Evolutionary conservation across 495 filamentous ascomycete species (phyloP).

Genomic region (Aspergillus olivimuriae): DNA sequence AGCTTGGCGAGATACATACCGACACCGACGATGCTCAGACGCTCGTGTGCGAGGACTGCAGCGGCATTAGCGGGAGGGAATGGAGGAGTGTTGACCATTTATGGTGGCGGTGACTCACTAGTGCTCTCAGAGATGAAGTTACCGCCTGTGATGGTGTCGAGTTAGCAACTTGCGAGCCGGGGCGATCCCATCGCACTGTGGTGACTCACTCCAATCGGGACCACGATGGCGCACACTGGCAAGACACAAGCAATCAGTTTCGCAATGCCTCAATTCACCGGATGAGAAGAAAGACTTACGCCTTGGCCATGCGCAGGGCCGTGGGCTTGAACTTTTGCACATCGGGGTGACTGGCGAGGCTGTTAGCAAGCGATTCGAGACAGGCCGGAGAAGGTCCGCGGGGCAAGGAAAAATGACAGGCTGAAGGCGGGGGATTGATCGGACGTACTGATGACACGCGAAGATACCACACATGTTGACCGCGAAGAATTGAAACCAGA

Average conservation of each 20-base stretch:
- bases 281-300: constrained; percentile 51
- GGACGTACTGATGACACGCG: constrained; percentile 78
- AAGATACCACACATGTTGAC: constrained; percentile 75
- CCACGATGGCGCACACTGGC: constrained; percentile 87
- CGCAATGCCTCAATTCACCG: constrained; percentile 13
- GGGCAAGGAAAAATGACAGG: constrained; percentile 6
- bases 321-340: constrained; percentile 95
- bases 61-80: constrained; percentile 23
- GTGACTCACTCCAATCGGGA: constrained; percentile 93
- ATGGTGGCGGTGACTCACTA: constrained; percentile 48
- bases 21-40: constrained; percentile 95
- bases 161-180: constrained; percentile 8
- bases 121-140: constrained; percentile 84
- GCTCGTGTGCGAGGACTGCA: constrained; percentile 91
- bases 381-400: constrained; percentile 1
- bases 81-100: neutral
- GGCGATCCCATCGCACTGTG: constrained; percentile 3
- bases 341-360: constrained; percentile 70
- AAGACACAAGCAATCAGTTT: constrained; percentile 31
- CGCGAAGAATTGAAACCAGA: constrained; percentile 18
- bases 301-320: constrained; percentile 91
- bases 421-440: constrained; percentile 10
- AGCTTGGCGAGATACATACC: constrained; percentile 51
- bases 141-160: constrained; percentile 54
- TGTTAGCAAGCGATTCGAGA: constrained; percentile 16